Conservation (phyloP, 2,329 filamentous ascomycete genomes). For the Venturiaceae sp. region DNA sequence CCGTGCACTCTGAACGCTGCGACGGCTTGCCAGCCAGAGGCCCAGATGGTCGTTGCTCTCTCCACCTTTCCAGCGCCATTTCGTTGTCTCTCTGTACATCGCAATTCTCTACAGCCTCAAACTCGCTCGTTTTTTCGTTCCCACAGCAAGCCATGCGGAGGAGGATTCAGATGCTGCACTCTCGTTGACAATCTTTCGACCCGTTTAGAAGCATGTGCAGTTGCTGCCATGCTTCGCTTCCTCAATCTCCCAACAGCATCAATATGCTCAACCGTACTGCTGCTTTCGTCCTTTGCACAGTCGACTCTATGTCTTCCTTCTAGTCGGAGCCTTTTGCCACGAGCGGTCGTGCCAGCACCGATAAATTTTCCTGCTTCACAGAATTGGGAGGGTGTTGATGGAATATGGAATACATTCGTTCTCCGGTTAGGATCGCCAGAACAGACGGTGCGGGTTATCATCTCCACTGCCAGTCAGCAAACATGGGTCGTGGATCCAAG, state of each 20-base stretch:
- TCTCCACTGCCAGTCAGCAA: constrained; percentile 61
- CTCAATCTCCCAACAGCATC: background rate
- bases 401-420: constrained; percentile 61
- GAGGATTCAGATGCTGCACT: background rate
- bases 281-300: background rate
- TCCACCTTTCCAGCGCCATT: background rate
- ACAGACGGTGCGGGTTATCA: constrained; percentile 45
- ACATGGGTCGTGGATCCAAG: constrained; percentile 56
- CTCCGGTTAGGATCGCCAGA: constrained; percentile 47
- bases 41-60: background rate
- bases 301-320: constrained; percentile 1
- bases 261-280: background rate
- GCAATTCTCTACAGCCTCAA: background rate
- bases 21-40: background rate
- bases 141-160: background rate
- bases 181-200: constrained; percentile 5
- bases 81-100: background rate
- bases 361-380: constrained; percentile 25
- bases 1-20: background rate
- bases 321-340: background rate
- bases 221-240: background rate
- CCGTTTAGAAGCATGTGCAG: background rate
- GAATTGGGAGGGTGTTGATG: constrained; percentile 37
- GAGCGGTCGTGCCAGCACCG: constrained; percentile 17
- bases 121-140: background rate